Base-by-base conservation (phyloP, 83 land plant species). In the Diphasiastrum complanatum region DNA sequence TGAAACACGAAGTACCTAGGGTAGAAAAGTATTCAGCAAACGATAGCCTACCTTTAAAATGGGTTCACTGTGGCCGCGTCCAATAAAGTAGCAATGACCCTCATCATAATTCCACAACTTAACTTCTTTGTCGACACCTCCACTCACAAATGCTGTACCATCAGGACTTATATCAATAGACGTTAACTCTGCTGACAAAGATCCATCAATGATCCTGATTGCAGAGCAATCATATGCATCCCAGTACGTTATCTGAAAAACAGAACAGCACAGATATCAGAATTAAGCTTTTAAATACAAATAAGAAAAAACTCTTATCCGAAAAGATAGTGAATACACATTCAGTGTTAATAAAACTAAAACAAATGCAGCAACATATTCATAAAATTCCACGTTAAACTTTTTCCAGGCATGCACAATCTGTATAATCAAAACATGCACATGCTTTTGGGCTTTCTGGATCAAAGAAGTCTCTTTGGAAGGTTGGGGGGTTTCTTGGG, bases 21-120 rank as follows among this genome's bases (percentile, higher is more conserved):
- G n/a, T 5, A 18, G 5, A 8, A 8, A 8, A 16, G 4, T 43
- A 18, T 22, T 47, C 63, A 37, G 10, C 10, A 4, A 60, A 16
- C 4, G 14, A 23, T 11, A 4, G 12, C 62, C 22, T 53, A 68
- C 77, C 78, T 55, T 75, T 8, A 56, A 37, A 32, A 75, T 69
- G 24, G 63, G 46, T n/a, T 56, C 78, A 35, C 78, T 75, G 46
- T 75, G 78, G 22, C 78, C 78, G 24, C 38, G 63, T 1, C 78
- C 78, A 19, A 56, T 61, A 31, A 75, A 75, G 51, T 75, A 75
- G 49, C 62, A 61, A 37, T 75, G 78, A 5, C 78, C 78, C 36
- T 75, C 78, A 58, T 75, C 73, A 50, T 75, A 75, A 49, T 75
- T 75, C 78, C 78, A 75, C 11, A 75, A 60, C 34, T 68, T 68